Evolutionary conservation across 1,139 yeast genomes (phyloP).

Genomic region (Taphrina communis): DNA sequence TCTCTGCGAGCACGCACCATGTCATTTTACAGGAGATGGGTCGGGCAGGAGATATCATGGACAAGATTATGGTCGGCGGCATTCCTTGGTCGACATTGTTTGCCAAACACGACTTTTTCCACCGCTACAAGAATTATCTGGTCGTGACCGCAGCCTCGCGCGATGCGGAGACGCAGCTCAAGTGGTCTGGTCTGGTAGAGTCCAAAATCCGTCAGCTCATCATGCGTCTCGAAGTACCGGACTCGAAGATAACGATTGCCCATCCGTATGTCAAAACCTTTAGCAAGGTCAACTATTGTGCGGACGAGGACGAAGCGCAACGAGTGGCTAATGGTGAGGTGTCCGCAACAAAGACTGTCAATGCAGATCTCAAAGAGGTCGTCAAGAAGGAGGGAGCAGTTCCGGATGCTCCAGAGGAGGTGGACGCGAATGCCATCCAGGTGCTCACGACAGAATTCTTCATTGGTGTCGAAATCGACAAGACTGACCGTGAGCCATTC

Average conservation of each 20-base stretch:
- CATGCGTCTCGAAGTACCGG: conserved; percentile 75
- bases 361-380: conserved; percentile 52
- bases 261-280: conserved; percentile 89
- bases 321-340: conserved; percentile 59
- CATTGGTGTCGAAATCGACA: conserved; percentile 74
- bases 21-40: conserved; percentile 75
- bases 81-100: conserved; percentile 78
- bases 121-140: conserved; percentile 80
- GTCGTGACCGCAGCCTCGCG: conserved; percentile 79
- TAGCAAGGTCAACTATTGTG: conserved; percentile 61
- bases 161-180: conserved; percentile 79
- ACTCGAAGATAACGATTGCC: conserved; percentile 72
- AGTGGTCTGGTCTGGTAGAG: conserved; percentile 93
- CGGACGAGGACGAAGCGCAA: conserved; percentile 61
- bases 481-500: conserved; percentile 52
- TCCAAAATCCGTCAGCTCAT: conserved; percentile 81
- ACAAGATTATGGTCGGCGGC: conserved; percentile 68
- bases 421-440: conserved; percentile 51
- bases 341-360: conserved; percentile 61
- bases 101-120: conserved; percentile 78
- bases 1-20: conserved; percentile 82
- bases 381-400: conserved; percentile 50
- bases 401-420: conserved; percentile 41
- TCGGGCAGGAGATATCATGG: conserved; percentile 74
- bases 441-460: conserved; percentile 76